Evolutionary conservation across 441 rosid species (phyloP).

Genomic region (Adansonia madagascariensis): DNA sequence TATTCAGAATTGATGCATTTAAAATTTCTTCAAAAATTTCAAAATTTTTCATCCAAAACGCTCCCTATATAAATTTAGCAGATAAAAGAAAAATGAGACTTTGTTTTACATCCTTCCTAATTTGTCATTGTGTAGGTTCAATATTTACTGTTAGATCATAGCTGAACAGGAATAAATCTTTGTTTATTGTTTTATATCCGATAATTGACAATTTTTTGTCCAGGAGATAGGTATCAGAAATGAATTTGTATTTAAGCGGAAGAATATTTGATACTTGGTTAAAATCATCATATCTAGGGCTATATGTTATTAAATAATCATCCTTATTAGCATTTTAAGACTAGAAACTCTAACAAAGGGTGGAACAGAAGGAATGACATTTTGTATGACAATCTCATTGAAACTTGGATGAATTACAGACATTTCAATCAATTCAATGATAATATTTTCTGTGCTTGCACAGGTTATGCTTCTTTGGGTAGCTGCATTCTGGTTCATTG

Average conservation of each 20-base stretch:
- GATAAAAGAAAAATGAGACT: not conserved
- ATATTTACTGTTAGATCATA: not conserved
- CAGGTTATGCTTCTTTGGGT: conserved; percentile 98
- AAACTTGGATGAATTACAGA: not conserved
- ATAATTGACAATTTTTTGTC: not conserved
- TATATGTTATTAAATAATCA: not conserved
- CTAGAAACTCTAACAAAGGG: not conserved
- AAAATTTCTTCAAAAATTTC: not conserved
- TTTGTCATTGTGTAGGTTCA: not conserved
- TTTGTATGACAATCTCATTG: not conserved
- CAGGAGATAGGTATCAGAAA: not conserved
- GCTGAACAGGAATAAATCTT: conserved; percentile 10
- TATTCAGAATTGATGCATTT: not conserved
- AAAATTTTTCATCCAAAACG: too few relatives aligned
- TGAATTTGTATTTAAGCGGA: conserved; percentile 11
- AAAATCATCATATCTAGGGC: not conserved
- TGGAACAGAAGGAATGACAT: conserved; percentile 16
- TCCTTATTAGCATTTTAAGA: conserved; percentile 1
- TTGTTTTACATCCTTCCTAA: conserved; percentile 1
- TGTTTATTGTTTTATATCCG: conserved; percentile 4
- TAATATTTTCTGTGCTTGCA: conserved; percentile 25
- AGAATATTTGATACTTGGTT: not conserved
- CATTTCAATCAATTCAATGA: not conserved
- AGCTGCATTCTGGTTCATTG: conserved; percentile 94
- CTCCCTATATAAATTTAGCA: too few relatives aligned